Base-by-base conservation (phyloP, 768 basidiomycete genomes). In the Termitomyces sp. region DNA sequence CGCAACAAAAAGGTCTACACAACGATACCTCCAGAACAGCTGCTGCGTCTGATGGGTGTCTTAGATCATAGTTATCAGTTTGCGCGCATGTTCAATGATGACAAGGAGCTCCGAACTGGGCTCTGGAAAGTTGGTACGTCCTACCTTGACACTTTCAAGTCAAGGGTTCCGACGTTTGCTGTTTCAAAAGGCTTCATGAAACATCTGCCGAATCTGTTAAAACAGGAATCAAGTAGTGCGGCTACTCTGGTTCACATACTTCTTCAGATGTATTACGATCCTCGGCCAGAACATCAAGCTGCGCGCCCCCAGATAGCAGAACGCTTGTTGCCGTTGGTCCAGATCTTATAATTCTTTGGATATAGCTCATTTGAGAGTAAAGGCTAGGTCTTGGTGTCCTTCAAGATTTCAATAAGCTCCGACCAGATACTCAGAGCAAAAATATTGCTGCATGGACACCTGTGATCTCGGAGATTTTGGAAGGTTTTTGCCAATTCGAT, bases 101-200 rank as follows among this genome's bases (percentile, higher is more conserved):
- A 98, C 72, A 97, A 96, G 76, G 97, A 98, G 51, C 80, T 99
- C 36, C 84, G 97, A 14, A 98, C 94, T 49, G 95, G 92, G 4
- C 77, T 99, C 58, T 99, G 97, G 97, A 98, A 96, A 97, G 97
- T 98, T 67, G 96, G 95, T 93, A 62, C 74, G 95, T 87, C 38
- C 26, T 12, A 40, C 3, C 14, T 1, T 32, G n/a, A 30, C 40
- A 28, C 10, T 58, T 26, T 43, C 13, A 41, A 20, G 28, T 54
- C 20, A 12, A 6, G n/a, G 13, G 2, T 54, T 7, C 28, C 10
- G 40, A 54, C n/a, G n/a, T 43, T 54, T 54, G 6, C 9, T 14
- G 35, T 54, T 18, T 48, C 23, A 18, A 13, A 60, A 98, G 95
- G 97, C 7, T 99, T 99, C 77, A 99, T 99, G 97, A 97, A 98